A percentile compares a stretch with the other conserved stretches of the same genome.
Evolutionary conservation across 1,284 basidiomycete genomes (phyloP).

Genomic region (Lignosus rhinocerotis): DNA sequence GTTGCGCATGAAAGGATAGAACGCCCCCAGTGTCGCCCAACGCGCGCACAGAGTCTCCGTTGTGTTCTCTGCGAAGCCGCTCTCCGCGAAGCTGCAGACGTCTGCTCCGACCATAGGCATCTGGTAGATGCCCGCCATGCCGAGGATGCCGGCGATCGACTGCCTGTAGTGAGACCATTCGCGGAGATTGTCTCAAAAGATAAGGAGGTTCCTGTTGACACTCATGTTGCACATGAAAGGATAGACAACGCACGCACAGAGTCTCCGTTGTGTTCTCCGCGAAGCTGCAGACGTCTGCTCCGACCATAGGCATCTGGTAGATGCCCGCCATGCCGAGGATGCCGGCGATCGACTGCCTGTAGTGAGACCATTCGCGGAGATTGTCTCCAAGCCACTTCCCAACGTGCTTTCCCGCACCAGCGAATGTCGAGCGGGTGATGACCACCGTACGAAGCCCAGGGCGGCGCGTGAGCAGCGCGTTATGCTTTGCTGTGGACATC

Average conservation of each 20-base stretch:
- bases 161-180: conserved; percentile 63
- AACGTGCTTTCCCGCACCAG: conserved; percentile 62
- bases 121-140: conserved; percentile 73
- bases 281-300: conserved; percentile 58
- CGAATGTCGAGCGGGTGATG: conserved; percentile 67
- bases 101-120: conserved; percentile 74
- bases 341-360: conserved; percentile 64
- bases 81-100: conserved; percentile 52
- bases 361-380: conserved; percentile 65
- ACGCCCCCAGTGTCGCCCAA: conserved; percentile 48
- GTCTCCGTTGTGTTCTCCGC: conserved; percentile 69
- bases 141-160: conserved; percentile 69
- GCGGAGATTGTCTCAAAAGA: conserved; percentile 56
- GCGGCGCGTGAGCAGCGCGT: conserved; percentile 50
- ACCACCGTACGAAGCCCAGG: conserved; percentile 65
- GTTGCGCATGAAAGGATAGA: conserved; percentile 72
- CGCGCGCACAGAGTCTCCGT: conserved; percentile 77
- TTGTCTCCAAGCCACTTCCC: conserved; percentile 61
- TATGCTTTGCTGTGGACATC: conserved; percentile 61
- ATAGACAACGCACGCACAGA: conserved; percentile 77
- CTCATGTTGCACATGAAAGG: conserved; percentile 72
- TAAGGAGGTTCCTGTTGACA: conserved; percentile 5
- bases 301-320: conserved; percentile 76
- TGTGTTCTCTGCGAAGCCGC: conserved; percentile 41
- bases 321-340: conserved; percentile 73